Percentiles rank a stretch among this genome's conserved stretches.
phyloP scores from a whole-genome alignment of 2,329 filamentous ascomycete species.

The Claviceps spartinae region DNA sequence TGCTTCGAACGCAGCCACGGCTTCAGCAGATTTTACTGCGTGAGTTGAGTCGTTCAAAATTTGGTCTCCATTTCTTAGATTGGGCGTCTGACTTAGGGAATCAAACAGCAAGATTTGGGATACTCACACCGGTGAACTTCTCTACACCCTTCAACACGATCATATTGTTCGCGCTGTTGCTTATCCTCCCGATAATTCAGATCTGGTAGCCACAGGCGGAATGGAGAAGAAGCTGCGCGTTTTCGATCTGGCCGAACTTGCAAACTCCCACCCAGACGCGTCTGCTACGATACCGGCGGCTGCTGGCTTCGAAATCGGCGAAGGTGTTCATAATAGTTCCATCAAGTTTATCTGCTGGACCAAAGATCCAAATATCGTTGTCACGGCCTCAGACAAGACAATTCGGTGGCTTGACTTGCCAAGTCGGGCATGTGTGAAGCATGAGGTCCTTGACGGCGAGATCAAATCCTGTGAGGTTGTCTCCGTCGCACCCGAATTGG shows the following conservation, averaged over 20 bases:
- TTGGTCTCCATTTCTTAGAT: background rate
- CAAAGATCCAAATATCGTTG: constrained; percentile 70
- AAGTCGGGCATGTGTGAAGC: constrained; percentile 57
- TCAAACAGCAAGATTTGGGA: constrained; percentile 83
- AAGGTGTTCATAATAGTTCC: constrained; percentile 67
- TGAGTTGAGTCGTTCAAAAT: constrained; percentile 28
- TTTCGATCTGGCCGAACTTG: constrained; percentile 64
- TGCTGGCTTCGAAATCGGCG: constrained; percentile 72
- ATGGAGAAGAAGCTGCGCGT: constrained; percentile 94
- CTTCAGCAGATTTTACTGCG: constrained; percentile 92
- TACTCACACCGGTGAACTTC: constrained; percentile 80
- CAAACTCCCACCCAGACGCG: constrained; percentile 23
- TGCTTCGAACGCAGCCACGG: constrained; percentile 77
- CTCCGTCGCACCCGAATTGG: constrained; percentile 44
- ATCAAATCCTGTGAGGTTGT: constrained; percentile 91
- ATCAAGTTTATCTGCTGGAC: constrained; percentile 98
- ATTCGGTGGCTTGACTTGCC: constrained; percentile 91
- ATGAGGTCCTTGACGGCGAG: constrained; percentile 66
- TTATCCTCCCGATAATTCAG: constrained; percentile 67
- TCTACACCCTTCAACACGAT: constrained; percentile 77
- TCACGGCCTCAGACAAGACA: constrained; percentile 84
- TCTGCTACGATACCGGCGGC: constrained; percentile 42
- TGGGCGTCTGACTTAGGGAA: background rate
- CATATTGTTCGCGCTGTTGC: constrained; percentile 93
- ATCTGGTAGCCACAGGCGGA: constrained; percentile 84